These are phyloP conservation scores for Thielaviopsis populi DNA, from an alignment of 2,329 filamentous ascomycete genomes.

Conservation along the genomic window DNA sequence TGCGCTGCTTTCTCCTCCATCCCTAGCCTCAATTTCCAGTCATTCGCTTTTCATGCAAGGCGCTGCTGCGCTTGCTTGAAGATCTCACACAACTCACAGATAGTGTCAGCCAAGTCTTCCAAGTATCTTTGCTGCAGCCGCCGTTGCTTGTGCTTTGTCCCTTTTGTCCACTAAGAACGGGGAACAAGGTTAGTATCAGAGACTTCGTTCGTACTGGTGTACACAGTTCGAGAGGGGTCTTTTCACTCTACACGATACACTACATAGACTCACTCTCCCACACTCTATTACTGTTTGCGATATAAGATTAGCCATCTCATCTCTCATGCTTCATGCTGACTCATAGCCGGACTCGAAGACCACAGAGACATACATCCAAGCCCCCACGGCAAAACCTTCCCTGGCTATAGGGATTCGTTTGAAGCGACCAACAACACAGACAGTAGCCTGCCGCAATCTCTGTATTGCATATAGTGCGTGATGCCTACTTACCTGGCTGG, in stretches of 20 bases:
- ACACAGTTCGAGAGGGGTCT: too few relatives aligned
- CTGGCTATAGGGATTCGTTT: not conserved
- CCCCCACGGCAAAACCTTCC: conserved; percentile 1
- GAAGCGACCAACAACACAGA: not conserved
- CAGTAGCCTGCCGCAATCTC: not conserved
- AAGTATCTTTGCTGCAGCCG: not conserved
- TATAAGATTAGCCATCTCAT: not conserved
- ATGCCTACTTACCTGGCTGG: too few relatives aligned
- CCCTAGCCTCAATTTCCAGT: not conserved
- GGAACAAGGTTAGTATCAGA: too few relatives aligned
- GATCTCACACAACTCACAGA: not conserved
- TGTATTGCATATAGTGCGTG: not conserved
- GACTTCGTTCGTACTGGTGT: too few relatives aligned
- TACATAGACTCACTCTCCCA: not conserved
- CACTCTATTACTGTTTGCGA: not conserved
- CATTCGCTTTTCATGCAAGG: conserved; percentile 4
- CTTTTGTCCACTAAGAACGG: too few relatives aligned
- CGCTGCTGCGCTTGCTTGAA: not conserved
- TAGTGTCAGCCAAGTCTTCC: conserved; percentile 3
- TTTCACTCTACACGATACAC: not conserved
- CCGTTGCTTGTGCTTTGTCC: not conserved
- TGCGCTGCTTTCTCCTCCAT: not conserved
- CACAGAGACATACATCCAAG: not conserved
- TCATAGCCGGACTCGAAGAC: not conserved
- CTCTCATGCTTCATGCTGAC: not conserved